Percentiles rank a stretch among this genome's conserved stretches.
Evolutionary conservation across 1,139 yeast species (phyloP).

Genomic region (Yamadazyma conglobata): DNA sequence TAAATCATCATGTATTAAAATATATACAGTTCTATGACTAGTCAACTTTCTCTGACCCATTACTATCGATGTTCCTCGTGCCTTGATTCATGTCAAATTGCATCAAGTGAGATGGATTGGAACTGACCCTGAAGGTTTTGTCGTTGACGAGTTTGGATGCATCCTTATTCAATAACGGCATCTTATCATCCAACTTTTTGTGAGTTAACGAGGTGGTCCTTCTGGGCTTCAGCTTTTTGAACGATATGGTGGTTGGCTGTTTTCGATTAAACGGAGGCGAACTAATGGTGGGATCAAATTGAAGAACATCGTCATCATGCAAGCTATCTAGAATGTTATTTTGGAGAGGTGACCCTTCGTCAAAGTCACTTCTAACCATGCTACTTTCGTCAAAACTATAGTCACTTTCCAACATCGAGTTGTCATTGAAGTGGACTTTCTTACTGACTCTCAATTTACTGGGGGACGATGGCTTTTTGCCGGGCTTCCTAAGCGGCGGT

Average conservation of each 20-base stretch:
- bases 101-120: slow-evolving; percentile 16
- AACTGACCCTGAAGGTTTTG: slow-evolving; percentile 4
- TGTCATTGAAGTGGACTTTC: slow-evolving; percentile 27
- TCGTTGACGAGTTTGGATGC: slow-evolving; percentile 19
- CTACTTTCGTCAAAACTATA: slow-evolving; percentile 22
- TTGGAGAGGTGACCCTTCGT: slow-evolving; percentile 25
- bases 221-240: slow-evolving; percentile 6
- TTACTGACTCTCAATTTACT: slow-evolving; percentile 15
- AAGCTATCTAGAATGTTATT: slow-evolving; percentile 17
- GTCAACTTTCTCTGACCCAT: slow-evolving; percentile 27
- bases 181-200: slow-evolving; percentile 18
- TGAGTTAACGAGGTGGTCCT: slow-evolving; percentile 17
- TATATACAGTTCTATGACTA: slow-evolving; percentile 7
- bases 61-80: slow-evolving; percentile 23
- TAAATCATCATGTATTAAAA: slow-evolving; percentile 13
- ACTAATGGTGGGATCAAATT: slow-evolving; percentile 27
- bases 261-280: slow-evolving; percentile 29
- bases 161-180: slow-evolving; percentile 33
- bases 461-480: slow-evolving; percentile 10
- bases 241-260: slow-evolving; percentile 2
- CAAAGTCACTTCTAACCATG: slow-evolving; percentile 21
- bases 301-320: slow-evolving; percentile 26
- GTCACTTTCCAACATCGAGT: slow-evolving; percentile 22
- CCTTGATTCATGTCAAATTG: slow-evolving; percentile 13
- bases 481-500: slow-evolving; percentile 25